Evolutionary conservation across 2,329 filamentous ascomycete species (phyloP), one percentile per base, ranked within the genome.

Genomic region (Herpotrichia juniperi): DNA sequence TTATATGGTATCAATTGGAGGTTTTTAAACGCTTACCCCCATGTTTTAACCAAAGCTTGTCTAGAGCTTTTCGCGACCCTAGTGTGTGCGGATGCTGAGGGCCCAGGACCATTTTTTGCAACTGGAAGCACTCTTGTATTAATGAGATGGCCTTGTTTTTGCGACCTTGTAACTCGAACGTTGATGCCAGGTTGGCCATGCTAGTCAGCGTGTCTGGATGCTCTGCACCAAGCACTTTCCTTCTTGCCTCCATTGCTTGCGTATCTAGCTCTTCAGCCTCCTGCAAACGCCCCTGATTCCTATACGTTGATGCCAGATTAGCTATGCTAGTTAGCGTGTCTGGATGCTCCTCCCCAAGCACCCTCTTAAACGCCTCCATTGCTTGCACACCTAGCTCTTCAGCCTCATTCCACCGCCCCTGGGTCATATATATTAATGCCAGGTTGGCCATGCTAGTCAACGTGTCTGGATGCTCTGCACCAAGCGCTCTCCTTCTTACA

Each of bases 81-180:
- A n/a, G n/a, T 48, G 51, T 56, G 37, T 50, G 10, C 16, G 53
- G 53, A 45, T 56, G 53, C 12, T 44, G 16, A 40, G 3, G 21
- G 21, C 53, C 50, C 26, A 56, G 43, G 24, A 53, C 30, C 26
- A 40, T 31, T 44, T 54, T 42, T 8, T 35, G 46, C 35, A 50
- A 22, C 34, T 56, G 26, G 43, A 51, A 48, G 44, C 52, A 54
- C 31, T 21, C 34, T 43, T 16, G 22, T 40, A 50, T 46, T 16
- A 54, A 30, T 12, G 21, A 39, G 9, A 46, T 40, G 31, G 51
- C 51, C 24, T 54, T 43, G 25, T 51, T n/a, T 10, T 28, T 25
- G 10, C 30, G 42, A 16, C 51, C 30, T 51, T 48, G 48, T 19
- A 24, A 42, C 35, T 42, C 26, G n/a, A 46, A 26, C 17, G 42